phyloP scores from a whole-genome alignment of 139 green algal genomes.

The Ettlia oleoabundans region DNA sequence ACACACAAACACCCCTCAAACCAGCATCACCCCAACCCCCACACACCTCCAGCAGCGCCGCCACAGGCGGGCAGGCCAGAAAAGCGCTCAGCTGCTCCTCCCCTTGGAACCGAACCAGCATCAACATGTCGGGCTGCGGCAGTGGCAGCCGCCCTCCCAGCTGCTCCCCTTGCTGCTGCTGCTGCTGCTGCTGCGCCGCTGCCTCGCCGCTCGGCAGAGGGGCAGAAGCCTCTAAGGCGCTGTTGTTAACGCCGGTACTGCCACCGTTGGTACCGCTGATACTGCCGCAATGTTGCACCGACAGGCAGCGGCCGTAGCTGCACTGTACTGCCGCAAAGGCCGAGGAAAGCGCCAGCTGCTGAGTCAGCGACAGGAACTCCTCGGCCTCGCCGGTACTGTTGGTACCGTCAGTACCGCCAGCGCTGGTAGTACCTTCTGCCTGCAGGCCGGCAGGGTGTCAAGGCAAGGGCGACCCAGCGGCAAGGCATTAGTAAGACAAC shows the following conservation, averaged over 20 bases:
- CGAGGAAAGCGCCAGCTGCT: slow-evolving; percentile 39
- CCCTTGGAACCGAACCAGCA: slow-evolving; percentile 32
- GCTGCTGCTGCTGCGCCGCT: not conserved
- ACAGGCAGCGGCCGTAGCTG: slow-evolving; percentile 23
- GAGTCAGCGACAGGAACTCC: slow-evolving; percentile 36
- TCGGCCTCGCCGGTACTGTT: not conserved
- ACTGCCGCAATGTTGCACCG: not conserved
- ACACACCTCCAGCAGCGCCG: slow-evolving; percentile 33
- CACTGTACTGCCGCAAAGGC: slow-evolving; percentile 44
- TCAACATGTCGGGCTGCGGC: slow-evolving; percentile 18
- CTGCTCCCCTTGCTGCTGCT: not conserved
- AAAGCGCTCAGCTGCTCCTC: slow-evolving; percentile 32
- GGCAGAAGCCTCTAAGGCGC: not conserved
- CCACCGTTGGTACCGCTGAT: not conserved
- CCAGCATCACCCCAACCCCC: not conserved
- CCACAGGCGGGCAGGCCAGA: slow-evolving; percentile 32
- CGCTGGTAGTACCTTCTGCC: not conserved
- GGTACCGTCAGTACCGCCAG: no score
- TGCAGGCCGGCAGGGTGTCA: no score
- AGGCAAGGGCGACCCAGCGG: no score
- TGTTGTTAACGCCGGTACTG: not conserved
- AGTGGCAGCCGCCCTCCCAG: not conserved
- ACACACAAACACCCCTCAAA: not conserved
- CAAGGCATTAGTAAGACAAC: no score
- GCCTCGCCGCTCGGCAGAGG: no score